Evolutionary conservation across 129 eudicot species (phyloP), one percentile per base, ranked within the genome.

Genomic region (Deinandra increscens): DNA sequence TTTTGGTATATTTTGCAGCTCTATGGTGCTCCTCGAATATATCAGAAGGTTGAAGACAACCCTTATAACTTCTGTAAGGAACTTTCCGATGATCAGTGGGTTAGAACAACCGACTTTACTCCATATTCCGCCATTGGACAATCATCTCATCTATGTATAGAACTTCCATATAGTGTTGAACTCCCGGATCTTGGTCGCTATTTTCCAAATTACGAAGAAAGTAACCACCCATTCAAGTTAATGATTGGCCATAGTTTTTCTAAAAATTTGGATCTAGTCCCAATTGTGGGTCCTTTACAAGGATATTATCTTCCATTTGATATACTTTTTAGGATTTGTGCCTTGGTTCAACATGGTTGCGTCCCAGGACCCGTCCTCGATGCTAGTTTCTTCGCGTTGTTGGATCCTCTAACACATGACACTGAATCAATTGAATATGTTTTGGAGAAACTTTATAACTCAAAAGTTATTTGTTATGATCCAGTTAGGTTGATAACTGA

Each of bases 301-400:
- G 82, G 79, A 29, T n/a, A 65, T 41, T 56, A 46, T 37, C 62
- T 94, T 54, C 95, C 99, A 33, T 89, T 63, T 65, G 72, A 66
- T 0, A 81, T 85, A 66, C 37, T 85, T 64, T 94, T 85, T 39
- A 89, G 82, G 80, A 70, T 94, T 4, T 79, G 88, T 69, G 12
- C 68, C 9, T 82, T 94, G 80, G 97, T 94, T 41, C 97, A 94
- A 61, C 78, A 78, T 38, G 99, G 99, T 34, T 87, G 90, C 74
- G 61, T 94, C 42, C 84, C 99, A 0, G 99, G 97, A 34, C 93
- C 92, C 0, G 82, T 64, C 11, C 77, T 94, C 6, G 81, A 85
- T 84, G 67, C 26, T 45, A 55, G 5, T 3, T 94, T 94, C 65
- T 89, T 64, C 48, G 81, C 67, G 33, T 54, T 87, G 70, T 80